Percentiles rank a stretch among this genome's conserved stretches.
phyloP scores from a whole-genome alignment of 352 stramenopile genomes.

The Pythium coloratum region DNA sequence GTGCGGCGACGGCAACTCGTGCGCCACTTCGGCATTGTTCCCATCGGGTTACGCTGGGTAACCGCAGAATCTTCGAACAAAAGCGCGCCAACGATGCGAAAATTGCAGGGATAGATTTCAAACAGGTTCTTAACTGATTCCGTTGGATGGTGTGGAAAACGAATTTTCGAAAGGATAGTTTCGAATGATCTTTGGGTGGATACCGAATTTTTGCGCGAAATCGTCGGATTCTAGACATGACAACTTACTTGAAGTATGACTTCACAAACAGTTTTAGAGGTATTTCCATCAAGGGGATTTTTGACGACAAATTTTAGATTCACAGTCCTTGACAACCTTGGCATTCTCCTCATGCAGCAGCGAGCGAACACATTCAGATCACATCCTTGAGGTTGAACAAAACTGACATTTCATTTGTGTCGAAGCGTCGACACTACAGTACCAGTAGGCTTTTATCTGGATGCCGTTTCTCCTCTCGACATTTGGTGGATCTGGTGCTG shows the following conservation, averaged over 20 bases:
- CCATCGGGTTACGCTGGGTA: not conserved
- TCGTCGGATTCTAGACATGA: too few species aligned
- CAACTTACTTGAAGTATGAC: too few species aligned
- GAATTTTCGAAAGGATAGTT: not conserved
- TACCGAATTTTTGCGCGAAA: not conserved
- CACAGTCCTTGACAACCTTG: too few species aligned
- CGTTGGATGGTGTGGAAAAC: not conserved
- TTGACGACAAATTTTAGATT: too few species aligned
- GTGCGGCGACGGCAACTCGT: not conserved
- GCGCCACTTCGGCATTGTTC: too few species aligned
- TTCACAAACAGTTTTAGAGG: too few species aligned
- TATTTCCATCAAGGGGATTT: too few species aligned
- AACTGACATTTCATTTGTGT: too few species aligned
- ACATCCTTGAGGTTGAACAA: too few species aligned
- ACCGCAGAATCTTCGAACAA: conserved; percentile 8
- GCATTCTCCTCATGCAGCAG: too few species aligned
- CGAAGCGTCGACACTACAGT: too few species aligned
- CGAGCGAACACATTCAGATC: too few species aligned
- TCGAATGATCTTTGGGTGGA: not conserved
- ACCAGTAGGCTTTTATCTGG: not conserved
- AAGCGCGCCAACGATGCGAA: not conserved
- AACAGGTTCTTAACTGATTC: not conserved
- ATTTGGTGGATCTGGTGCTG: conserved; percentile 21
- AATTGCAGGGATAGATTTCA: not conserved
- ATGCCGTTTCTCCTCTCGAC: not conserved